phyloP scores from a whole-genome alignment of 208 protist genomes.

The Acanthamoeba triangularis region DNA sequence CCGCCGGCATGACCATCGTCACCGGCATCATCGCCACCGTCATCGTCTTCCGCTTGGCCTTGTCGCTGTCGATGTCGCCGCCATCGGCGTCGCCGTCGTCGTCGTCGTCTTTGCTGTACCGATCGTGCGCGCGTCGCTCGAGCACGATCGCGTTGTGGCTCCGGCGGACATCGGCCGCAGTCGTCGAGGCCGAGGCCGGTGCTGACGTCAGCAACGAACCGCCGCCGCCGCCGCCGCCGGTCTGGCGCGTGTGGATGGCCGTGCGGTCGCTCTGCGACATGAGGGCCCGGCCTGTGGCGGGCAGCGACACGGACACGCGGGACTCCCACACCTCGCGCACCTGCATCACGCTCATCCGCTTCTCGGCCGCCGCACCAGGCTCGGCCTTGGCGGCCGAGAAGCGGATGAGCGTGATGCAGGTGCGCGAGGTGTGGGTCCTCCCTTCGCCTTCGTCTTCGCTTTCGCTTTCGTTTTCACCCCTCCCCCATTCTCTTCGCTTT shows the following conservation, averaged over 20 bases:
- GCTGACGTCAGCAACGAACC: not conserved
- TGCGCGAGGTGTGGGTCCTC: not conserved
- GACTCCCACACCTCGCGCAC: slow-evolving; percentile 20
- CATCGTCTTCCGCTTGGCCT: not conserved
- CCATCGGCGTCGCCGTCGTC: not conserved
- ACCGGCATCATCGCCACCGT: not conserved
- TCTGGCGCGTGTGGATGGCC: not conserved
- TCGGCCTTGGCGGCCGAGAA: not conserved
- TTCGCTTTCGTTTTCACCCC: not conserved
- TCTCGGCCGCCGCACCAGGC: not conserved
- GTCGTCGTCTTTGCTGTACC: not conserved
- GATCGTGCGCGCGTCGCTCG: not conserved
- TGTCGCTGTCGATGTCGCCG: not conserved
- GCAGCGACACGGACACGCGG: not conserved
- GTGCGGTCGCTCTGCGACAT: slow-evolving; percentile 52
- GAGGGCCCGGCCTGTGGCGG: not conserved
- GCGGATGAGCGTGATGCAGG: slow-evolving; percentile 35
- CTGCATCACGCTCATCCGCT: slow-evolving; percentile 30
- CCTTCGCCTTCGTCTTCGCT: not conserved
- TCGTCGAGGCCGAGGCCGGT: not conserved
- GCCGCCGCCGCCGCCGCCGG: too few relatives aligned
- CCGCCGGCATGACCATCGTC: not conserved
- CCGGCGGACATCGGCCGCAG: not conserved
- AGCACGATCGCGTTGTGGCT: not conserved
- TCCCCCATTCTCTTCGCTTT: not conserved